These are phyloP conservation scores for Balamuthia mandrillaris DNA, from an alignment of 208 protist species.

Conservation along the genomic window DNA sequence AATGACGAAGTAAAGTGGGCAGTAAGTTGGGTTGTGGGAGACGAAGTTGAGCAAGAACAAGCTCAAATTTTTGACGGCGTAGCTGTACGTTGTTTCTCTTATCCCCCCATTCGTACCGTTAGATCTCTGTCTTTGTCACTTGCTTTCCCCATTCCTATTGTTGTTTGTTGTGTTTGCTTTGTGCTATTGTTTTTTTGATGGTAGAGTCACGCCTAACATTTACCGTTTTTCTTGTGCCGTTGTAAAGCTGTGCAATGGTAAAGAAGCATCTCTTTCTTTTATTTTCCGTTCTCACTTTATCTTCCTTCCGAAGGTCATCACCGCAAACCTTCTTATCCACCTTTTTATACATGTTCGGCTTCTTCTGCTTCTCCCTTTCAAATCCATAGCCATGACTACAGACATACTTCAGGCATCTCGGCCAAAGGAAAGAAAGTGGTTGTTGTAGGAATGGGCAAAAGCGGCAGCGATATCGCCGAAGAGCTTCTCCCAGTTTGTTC, in stretches of 20 bases:
- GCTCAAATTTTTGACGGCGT: background rate
- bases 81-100: background rate
- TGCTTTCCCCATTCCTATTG: no score
- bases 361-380: background rate
- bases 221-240: no score
- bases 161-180: no score
- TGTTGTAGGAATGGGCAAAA: background rate
- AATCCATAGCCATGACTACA: background rate
- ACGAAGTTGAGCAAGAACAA: background rate
- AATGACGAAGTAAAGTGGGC: no score
- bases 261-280: no score
- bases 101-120: background rate
- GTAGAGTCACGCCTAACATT: no score
- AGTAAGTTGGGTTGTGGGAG: no score
- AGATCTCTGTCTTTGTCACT: background rate
- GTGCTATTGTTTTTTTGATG: no score
- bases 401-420: background rate
- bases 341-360: background rate
- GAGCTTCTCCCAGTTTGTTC: background rate
- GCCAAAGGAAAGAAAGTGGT: background rate
- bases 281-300: no score
- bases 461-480: constrained; percentile 1
- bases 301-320: background rate
- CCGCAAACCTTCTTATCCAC: background rate
- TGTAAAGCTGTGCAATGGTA: no score